Base-by-base conservation (phyloP, 352 stramenopile genomes). In the Plasmopara halstedii region DNA sequence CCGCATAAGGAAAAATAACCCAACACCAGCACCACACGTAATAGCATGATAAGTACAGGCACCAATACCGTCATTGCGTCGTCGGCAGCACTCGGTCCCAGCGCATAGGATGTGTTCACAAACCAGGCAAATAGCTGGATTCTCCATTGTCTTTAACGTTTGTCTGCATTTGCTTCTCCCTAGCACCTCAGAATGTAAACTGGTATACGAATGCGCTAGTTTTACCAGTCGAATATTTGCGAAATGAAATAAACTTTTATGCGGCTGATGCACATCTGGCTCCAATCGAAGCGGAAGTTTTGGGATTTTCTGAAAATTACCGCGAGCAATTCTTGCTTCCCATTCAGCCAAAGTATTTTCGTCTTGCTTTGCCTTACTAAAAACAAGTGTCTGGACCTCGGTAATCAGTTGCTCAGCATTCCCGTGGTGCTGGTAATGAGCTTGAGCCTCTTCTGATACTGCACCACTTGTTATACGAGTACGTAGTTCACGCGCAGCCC, bases 1-100 rank as follows among this genome's bases (percentile, higher is more conserved):
- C 3, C 73, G 70, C 56, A 90, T 83, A 43, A 93, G 71, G 53
- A 93, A 90, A 43, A 89, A 93, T 18, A 88, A 55, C 7, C 82
- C 82, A 14, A 84, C 65, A 11, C 79, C 82, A 22, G 72, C 63
- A 38, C 77, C 77, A 45, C 82, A 93, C 23, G 70, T 70, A 39
- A 84, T 78, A 19, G 77, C 73, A 45, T 93, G 82, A 20, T 71
- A 58, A 15, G 78, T 88, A 49, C 82, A 93, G 10, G 76, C 77
- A 0, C 82, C 82, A 62, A 86, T 83, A 21, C 62, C 64, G 36
- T 91, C 69, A 33, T 63, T 77, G 13, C 67, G 63, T 36, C 76
- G 66, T 32, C 78, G 69, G 39, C 81, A 92, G 47, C 81, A 92
- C 62, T 92, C 81, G 1, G 73, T 88, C 6, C 82, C 82, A 15